Percentiles rank a stretch among this genome's conserved stretches.
Conservation (phyloP, 2,329 filamentous ascomycete genomes). For the Cladophialophora chaetospira region DNA sequence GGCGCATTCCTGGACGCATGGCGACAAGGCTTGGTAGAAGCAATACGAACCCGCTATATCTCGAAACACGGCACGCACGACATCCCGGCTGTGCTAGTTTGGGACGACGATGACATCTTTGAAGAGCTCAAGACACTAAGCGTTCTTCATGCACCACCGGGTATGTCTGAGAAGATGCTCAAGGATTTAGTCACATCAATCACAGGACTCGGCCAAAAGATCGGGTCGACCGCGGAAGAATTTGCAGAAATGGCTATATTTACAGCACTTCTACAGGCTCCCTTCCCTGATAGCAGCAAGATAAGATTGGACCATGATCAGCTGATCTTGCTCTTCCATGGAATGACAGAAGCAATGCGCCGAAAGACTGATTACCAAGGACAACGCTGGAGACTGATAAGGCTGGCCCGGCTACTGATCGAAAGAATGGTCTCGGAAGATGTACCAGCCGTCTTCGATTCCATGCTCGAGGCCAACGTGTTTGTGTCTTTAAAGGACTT, state of each 20-base stretch:
- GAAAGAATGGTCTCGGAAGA: neutral
- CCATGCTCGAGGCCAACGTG: neutral
- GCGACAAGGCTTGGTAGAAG: constrained; percentile 42
- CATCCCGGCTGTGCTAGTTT: constrained; percentile 38
- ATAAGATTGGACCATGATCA: constrained; percentile 1
- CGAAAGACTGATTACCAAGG: constrained; percentile 29
- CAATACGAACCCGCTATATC: constrained; percentile 37
- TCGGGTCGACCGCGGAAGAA: constrained; percentile 21
- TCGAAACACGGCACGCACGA: constrained; percentile 31
- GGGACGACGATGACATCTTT: constrained; percentile 50
- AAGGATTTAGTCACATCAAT: constrained; percentile 19
- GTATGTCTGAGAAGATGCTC: constrained; percentile 19
- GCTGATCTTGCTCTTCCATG: constrained; percentile 2
- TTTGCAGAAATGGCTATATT: constrained; percentile 27
- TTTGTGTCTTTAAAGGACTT: constrained; percentile 19
- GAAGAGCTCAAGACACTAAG: constrained; percentile 36
- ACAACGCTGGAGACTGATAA: constrained; percentile 32
- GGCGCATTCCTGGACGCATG: constrained; percentile 44
- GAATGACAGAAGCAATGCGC: constrained; percentile 14
- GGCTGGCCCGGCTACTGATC: constrained; percentile 15
- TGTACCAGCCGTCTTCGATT: neutral
- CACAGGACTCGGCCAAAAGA: constrained; percentile 12
- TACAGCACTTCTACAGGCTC: constrained; percentile 16
- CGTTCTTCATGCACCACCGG: constrained; percentile 18
- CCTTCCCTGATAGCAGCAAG: neutral